Conservation (phyloP, 441 rosid species). For the Populus hybrid region DNA sequence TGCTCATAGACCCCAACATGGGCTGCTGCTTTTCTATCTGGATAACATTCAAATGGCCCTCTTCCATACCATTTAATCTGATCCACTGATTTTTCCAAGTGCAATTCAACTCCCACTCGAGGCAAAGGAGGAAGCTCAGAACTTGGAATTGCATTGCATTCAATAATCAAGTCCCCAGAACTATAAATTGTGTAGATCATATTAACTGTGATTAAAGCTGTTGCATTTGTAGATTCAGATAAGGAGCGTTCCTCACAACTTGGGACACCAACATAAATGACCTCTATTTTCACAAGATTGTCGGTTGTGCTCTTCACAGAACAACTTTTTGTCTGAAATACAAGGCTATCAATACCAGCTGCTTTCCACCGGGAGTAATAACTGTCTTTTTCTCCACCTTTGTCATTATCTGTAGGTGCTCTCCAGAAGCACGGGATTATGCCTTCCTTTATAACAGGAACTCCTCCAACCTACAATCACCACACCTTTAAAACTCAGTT, state of each 20-base stretch:
- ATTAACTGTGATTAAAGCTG: slow-evolving; percentile 50
- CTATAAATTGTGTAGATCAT: slow-evolving; percentile 59
- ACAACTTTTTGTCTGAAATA: slow-evolving; percentile 61
- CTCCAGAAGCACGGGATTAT: slow-evolving; percentile 92
- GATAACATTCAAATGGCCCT: slow-evolving; percentile 97
- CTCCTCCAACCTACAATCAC: slow-evolving; percentile 60
- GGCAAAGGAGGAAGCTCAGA: slow-evolving; percentile 89
- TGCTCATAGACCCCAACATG: slow-evolving; percentile 69
- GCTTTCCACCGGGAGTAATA: slow-evolving; percentile 81
- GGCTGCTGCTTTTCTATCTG: slow-evolving; percentile 94
- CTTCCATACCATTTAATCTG: slow-evolving; percentile 80
- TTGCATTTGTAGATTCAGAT: slow-evolving; percentile 26
- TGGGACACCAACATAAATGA: slow-evolving; percentile 46
- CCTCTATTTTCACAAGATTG: slow-evolving; percentile 49
- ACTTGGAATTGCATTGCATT: slow-evolving; percentile 58
- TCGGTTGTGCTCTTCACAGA: slow-evolving; percentile 46
- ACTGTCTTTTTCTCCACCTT: slow-evolving; percentile 78
- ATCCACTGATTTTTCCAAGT: slow-evolving; percentile 67
- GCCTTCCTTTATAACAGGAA: slow-evolving; percentile 62
- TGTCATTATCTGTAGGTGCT: slow-evolving; percentile 98
- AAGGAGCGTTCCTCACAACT: slow-evolving; percentile 23
- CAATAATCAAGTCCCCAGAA: slow-evolving; percentile 76
- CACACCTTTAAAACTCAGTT: background rate
- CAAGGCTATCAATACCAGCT: slow-evolving; percentile 49
- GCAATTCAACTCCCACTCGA: slow-evolving; percentile 80